A percentile compares a stretch with the other conserved stretches of the same genome.
Conservation (phyloP, 2,329 filamentous ascomycete species). For the Ophiocordyceps sinensis region DNA sequence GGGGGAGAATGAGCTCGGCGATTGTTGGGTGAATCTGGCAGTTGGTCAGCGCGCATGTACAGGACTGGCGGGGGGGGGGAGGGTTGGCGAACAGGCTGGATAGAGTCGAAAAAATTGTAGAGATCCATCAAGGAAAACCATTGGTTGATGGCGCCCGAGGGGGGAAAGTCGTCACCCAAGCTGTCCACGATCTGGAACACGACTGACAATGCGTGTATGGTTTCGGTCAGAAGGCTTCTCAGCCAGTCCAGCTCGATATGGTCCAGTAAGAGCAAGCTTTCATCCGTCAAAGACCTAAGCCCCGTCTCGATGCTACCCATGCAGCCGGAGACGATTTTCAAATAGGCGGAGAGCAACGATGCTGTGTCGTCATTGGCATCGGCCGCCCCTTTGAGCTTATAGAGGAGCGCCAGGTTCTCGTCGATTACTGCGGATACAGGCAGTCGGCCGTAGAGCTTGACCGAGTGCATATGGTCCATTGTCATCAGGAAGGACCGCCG, state of each 20-base stretch:
- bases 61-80: neutral
- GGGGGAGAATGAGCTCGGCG: slow-evolving; percentile 39
- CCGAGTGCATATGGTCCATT: slow-evolving; percentile 38
- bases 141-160: slow-evolving; percentile 42
- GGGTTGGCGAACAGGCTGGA: slow-evolving; percentile 25
- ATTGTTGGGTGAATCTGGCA: slow-evolving; percentile 23
- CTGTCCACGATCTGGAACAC: slow-evolving; percentile 58
- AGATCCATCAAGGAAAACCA: slow-evolving; percentile 66
- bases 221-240: slow-evolving; percentile 50
- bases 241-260: slow-evolving; percentile 45
- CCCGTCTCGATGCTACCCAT: slow-evolving; percentile 34
- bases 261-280: slow-evolving; percentile 32
- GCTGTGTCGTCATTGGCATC: slow-evolving; percentile 23
- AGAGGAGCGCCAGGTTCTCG: slow-evolving; percentile 14
- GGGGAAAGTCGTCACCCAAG: slow-evolving; percentile 37
- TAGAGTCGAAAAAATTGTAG: slow-evolving; percentile 53
- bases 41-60: slow-evolving; percentile 7
- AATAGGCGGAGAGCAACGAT: slow-evolving; percentile 31
- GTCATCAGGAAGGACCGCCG: slow-evolving; percentile 53
- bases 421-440: slow-evolving; percentile 17
- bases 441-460: slow-evolving; percentile 26
- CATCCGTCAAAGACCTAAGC: slow-evolving; percentile 36
- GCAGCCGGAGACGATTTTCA: slow-evolving; percentile 30
- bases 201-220: slow-evolving; percentile 58
- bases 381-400: slow-evolving; percentile 13